Evolutionary conservation across 257 asterid species (phyloP).

Genomic region (Solanum dulcamara): DNA sequence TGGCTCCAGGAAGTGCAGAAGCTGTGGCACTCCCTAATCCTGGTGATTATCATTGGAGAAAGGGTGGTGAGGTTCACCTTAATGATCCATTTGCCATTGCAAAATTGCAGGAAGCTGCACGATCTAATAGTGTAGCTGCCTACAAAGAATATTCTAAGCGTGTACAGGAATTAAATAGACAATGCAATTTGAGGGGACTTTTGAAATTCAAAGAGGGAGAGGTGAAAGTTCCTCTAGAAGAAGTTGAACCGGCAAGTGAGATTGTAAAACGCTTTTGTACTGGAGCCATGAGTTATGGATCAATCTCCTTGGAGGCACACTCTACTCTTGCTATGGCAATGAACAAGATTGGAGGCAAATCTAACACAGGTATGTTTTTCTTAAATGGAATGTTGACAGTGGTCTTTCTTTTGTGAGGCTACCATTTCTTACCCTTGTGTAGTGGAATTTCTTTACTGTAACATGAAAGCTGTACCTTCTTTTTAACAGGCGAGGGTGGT

Average conservation of each 20-base stretch:
- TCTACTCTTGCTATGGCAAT: constrained; percentile 89
- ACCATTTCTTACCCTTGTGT: background rate
- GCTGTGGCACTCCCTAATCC: constrained; percentile 97
- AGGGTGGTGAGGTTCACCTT: constrained; percentile 91
- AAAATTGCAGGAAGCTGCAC: constrained; percentile 91
- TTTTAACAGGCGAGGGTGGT: constrained; percentile 89
- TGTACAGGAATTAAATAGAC: constrained; percentile 69
- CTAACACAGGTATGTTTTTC: constrained; percentile 65
- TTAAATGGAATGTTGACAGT: background rate
- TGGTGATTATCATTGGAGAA: constrained; percentile 98
- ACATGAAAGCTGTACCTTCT: background rate
- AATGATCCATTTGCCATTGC: constrained; percentile 97
- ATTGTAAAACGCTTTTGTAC: constrained; percentile 90
- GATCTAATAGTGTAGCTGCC: constrained; percentile 80
- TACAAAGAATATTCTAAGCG: constrained; percentile 89
- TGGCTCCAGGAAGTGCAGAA: constrained; percentile 93
- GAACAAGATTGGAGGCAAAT: constrained; percentile 92
- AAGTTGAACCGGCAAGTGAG: constrained; percentile 91
- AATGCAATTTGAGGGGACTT: constrained; percentile 95
- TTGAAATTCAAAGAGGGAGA: constrained; percentile 66
- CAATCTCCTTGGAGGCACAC: constrained; percentile 95
- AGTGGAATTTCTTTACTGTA: background rate
- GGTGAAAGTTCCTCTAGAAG: constrained; percentile 66
- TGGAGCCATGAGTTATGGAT: constrained; percentile 99
- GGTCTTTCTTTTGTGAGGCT: background rate